Conservation (phyloP, 2,329 filamentous ascomycete species). For the Colletotrichum chlorophyti region DNA sequence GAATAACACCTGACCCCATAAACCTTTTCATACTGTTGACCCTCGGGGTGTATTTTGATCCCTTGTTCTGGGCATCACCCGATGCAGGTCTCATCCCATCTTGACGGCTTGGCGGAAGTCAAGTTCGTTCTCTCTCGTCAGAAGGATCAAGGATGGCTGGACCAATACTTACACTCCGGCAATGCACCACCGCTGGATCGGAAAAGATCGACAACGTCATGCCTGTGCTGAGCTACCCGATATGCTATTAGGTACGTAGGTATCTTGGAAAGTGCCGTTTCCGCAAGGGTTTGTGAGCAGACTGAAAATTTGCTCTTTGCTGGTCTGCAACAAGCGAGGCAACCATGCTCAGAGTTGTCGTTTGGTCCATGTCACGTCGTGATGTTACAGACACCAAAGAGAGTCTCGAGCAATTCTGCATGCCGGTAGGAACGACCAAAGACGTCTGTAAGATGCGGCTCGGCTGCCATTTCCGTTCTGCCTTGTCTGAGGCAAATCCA, state of each 20-base stretch:
- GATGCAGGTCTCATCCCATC: not conserved
- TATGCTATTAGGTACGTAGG: not conserved
- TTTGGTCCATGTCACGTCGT: no score
- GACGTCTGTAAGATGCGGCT: no score
- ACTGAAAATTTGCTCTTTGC: no score
- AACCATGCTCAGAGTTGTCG: not conserved
- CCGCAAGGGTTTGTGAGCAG: not conserved
- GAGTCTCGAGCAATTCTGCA: no score
- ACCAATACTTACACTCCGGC: not conserved
- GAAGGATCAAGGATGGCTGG: not conserved
- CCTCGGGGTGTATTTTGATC: no score
- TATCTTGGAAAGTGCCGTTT: not conserved
- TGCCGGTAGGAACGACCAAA: no score
- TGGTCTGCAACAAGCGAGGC: not conserved
- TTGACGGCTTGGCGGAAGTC: not conserved
- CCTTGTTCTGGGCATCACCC: not conserved
- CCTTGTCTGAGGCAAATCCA: slow-evolving; percentile 3
- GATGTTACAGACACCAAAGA: no score
- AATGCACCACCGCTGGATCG: not conserved
- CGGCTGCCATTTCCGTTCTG: not conserved
- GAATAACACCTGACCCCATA: no score
- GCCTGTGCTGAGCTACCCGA: not conserved
- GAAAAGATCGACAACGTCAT: not conserved
- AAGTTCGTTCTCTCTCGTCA: not conserved
- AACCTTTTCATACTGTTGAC: no score